Evolutionary conservation across 75 land plant genomes (phyloP).

Genomic region (Cupressus sempervirens): DNA sequence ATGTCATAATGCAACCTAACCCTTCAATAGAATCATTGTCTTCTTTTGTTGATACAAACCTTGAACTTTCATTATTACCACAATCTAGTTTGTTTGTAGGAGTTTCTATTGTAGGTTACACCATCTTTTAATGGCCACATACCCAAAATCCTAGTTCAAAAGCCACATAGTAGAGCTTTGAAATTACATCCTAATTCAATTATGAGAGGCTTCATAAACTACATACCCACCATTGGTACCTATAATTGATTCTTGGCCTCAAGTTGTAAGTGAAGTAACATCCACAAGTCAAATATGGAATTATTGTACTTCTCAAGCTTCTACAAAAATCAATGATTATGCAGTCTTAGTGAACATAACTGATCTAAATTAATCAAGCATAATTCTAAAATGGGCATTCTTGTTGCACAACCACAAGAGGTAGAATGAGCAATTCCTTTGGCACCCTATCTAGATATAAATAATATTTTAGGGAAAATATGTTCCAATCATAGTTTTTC

Average conservation of each 20-base stretch:
- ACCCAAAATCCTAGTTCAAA: neutral
- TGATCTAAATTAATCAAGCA: neutral
- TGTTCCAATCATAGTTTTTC: neutral
- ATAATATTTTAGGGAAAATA: neutral
- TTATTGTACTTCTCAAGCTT: neutral
- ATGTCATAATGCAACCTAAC: neutral
- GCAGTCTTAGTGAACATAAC: neutral
- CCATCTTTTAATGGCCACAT: neutral
- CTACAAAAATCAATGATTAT: neutral
- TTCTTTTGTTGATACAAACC: constrained; percentile 5
- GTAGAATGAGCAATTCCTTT: neutral
- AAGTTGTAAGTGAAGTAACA: constrained; percentile 2
- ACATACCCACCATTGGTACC: neutral
- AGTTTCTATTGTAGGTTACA: neutral
- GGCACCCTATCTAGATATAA: neutral
- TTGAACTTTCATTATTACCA: neutral
- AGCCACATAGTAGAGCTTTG: neutral
- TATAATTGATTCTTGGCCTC: neutral
- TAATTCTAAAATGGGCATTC: neutral
- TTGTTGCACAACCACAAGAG: neutral
- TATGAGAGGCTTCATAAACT: neutral
- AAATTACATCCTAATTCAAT: neutral
- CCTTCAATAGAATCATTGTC: neutral
- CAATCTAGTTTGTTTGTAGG: neutral
- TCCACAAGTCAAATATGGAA: neutral